These are phyloP conservation scores for Polyporus arcularius DNA, from an alignment of 768 basidiomycete genomes.

Conservation along the genomic window DNA sequence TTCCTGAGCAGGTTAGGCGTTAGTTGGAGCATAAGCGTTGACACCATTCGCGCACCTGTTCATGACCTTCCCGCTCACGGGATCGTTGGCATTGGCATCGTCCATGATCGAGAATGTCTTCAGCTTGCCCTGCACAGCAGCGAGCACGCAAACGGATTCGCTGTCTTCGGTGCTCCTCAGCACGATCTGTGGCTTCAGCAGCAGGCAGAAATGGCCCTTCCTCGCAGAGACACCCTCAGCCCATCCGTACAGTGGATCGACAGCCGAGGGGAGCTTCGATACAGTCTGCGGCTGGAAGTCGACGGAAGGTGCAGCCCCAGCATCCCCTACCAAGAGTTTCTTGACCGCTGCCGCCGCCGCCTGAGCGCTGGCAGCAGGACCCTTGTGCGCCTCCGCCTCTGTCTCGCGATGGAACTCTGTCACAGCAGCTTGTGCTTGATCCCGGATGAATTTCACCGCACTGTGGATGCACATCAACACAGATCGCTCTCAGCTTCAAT, in stretches of 20 bases:
- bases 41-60: slow-evolving; percentile 51
- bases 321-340: slow-evolving; percentile 61
- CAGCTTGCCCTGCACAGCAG: slow-evolving; percentile 79
- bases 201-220: slow-evolving; percentile 79
- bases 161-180: slow-evolving; percentile 59
- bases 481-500: not conserved
- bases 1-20: slow-evolving; percentile 42
- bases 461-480: slow-evolving; percentile 35
- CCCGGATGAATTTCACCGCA: slow-evolving; percentile 85
- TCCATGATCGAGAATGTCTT: slow-evolving; percentile 85
- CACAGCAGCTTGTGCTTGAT: slow-evolving; percentile 64
- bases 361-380: slow-evolving; percentile 51
- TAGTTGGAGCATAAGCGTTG: not conserved
- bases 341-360: slow-evolving; percentile 68
- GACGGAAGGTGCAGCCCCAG: slow-evolving; percentile 38
- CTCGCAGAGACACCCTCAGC: slow-evolving; percentile 65
- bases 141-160: slow-evolving; percentile 67
- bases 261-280: slow-evolving; percentile 35
- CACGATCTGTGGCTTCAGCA: slow-evolving; percentile 90
- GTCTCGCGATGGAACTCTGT: slow-evolving; percentile 26
- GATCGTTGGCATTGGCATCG: slow-evolving; percentile 73
- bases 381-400: slow-evolving; percentile 26
- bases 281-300: slow-evolving; percentile 38
- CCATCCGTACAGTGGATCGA: slow-evolving; percentile 73
- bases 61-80: slow-evolving; percentile 84